These are phyloP conservation scores for Tilletia setariae DNA, from an alignment of 1,284 basidiomycete species.

Conservation along the genomic window DNA sequence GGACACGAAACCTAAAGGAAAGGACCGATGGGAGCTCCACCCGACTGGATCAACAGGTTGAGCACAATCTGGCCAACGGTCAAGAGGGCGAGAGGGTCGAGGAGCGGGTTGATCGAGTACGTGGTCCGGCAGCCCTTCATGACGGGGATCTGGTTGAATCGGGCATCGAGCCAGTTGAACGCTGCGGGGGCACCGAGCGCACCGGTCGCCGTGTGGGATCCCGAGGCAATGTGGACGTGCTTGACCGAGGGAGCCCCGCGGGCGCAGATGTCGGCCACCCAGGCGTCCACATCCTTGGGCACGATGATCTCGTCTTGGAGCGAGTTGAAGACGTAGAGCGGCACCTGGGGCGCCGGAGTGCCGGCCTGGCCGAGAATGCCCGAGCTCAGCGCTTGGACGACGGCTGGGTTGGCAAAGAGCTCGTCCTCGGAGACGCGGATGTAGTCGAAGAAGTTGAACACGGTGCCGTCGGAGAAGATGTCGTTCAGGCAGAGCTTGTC, in stretches of 20 bases:
- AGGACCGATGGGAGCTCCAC: conserved; percentile 1
- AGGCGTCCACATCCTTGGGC: conserved; percentile 16
- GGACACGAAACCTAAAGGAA: background rate
- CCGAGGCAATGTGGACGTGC: conserved; percentile 8
- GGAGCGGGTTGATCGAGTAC: background rate
- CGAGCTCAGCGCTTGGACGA: background rate
- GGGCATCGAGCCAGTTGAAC: conserved; percentile 18
- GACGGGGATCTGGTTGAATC: conserved; percentile 16
- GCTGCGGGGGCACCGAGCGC: conserved; percentile 15
- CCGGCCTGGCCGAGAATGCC: background rate
- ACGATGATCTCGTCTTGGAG: conserved; percentile 19
- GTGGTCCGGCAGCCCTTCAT: conserved; percentile 14
- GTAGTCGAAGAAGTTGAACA: conserved; percentile 17
- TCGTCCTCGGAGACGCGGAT: conserved; percentile 14
- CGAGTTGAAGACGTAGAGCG: conserved; percentile 14
- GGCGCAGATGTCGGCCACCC: conserved; percentile 15
- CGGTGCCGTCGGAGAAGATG: conserved; percentile 15
- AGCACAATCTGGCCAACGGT: background rate
- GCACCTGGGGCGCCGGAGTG: conserved; percentile 12
- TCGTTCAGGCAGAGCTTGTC: conserved; percentile 16
- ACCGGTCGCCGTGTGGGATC: conserved; percentile 2
- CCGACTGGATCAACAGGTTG: background rate
- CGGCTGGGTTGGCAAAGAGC: conserved; percentile 1
- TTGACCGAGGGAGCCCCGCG: conserved; percentile 11
- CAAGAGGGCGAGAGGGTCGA: background rate